Evolutionary conservation across 495 filamentous ascomycete genomes (phyloP).

Genomic region (Trichocladium uniseriatum): DNA sequence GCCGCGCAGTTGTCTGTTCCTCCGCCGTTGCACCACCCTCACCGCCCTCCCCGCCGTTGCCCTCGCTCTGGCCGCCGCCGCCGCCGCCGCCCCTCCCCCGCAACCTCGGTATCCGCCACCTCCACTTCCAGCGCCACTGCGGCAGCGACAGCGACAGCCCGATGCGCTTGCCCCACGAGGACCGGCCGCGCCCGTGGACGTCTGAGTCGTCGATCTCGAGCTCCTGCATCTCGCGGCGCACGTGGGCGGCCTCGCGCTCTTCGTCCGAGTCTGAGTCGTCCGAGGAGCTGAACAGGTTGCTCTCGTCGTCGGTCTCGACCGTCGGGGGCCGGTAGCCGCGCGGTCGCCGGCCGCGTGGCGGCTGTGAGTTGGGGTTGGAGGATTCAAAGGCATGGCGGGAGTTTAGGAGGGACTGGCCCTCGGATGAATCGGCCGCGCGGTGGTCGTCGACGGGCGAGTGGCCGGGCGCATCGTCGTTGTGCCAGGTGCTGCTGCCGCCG

Average conservation of each 20-base stretch:
- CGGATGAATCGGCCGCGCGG: conserved; percentile 17
- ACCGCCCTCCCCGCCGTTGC: not conserved
- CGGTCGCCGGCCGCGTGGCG: conserved; percentile 27
- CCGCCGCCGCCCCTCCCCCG: conserved; percentile 21
- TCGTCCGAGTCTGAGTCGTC: conserved; percentile 27
- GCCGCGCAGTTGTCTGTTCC: not conserved
- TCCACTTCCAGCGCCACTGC: conserved; percentile 39
- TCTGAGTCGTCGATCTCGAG: conserved; percentile 78
- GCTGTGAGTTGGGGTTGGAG: conserved; percentile 16
- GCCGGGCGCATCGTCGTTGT: conserved; percentile 20
- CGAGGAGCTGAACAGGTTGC: conserved; percentile 25
- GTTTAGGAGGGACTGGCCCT: conserved; percentile 53
- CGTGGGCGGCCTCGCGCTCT: conserved; percentile 42
- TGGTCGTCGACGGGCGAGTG: conserved; percentile 29
- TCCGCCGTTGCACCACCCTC: not conserved
- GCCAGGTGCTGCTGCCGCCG: conserved; percentile 29
- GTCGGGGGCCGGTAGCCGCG: conserved; percentile 63
- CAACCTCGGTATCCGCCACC: conserved; percentile 40
- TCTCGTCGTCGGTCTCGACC: conserved; percentile 54
- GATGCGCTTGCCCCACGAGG: conserved; percentile 45
- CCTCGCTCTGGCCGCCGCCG: conserved; percentile 5
- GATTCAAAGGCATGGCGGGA: conserved; percentile 25
- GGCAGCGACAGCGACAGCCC: conserved; percentile 32
- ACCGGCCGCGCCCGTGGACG: conserved; percentile 27
- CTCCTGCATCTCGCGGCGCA: conserved; percentile 76